phyloP scores from a whole-genome alignment of 2,329 filamentous ascomycete species.

The Aspergillus chevalieri region DNA sequence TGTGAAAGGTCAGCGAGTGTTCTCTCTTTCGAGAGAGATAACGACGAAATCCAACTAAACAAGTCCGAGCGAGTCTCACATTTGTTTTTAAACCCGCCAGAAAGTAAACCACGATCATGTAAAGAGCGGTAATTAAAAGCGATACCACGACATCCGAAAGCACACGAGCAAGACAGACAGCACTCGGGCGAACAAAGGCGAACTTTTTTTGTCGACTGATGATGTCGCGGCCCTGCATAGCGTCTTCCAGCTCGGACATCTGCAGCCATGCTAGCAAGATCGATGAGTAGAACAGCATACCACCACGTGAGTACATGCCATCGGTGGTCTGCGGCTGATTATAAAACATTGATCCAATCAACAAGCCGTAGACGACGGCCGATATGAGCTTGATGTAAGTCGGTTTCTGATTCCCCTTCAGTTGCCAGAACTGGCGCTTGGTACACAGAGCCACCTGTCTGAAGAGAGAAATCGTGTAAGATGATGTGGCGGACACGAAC shows the following conservation, averaged over 20 bases:
- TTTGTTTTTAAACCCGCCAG: conserved; percentile 39
- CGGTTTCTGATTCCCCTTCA: conserved; percentile 63
- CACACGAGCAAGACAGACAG: conserved; percentile 53
- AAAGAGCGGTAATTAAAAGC: conserved; percentile 48
- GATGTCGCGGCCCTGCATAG: conserved; percentile 63
- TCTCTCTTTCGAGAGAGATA: no score
- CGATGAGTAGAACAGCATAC: conserved; percentile 57
- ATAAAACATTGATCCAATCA: conserved; percentile 71
- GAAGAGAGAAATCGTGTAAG: conserved; percentile 66
- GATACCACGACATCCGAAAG: conserved; percentile 53
- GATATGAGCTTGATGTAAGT: conserved; percentile 69
- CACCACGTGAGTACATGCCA: conserved; percentile 55
- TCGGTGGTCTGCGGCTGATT: conserved; percentile 50
- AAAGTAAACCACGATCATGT: conserved; percentile 57
- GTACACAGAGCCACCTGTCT: conserved; percentile 57
- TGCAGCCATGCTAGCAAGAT: conserved; percentile 61
- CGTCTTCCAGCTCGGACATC: conserved; percentile 67
- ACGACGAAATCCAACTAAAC: not conserved
- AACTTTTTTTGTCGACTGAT: conserved; percentile 60
- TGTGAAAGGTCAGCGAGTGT: not conserved
- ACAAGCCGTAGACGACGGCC: conserved; percentile 61
- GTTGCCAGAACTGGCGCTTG: conserved; percentile 66
- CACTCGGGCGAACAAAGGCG: conserved; percentile 58
- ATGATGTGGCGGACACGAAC: conserved; percentile 56
- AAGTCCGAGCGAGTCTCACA: conserved; percentile 10